Evolutionary conservation across 768 basidiomycete genomes (phyloP), one percentile per base, ranked within the genome.

Genomic region (Hygrophoropsis aurantiaca): DNA sequence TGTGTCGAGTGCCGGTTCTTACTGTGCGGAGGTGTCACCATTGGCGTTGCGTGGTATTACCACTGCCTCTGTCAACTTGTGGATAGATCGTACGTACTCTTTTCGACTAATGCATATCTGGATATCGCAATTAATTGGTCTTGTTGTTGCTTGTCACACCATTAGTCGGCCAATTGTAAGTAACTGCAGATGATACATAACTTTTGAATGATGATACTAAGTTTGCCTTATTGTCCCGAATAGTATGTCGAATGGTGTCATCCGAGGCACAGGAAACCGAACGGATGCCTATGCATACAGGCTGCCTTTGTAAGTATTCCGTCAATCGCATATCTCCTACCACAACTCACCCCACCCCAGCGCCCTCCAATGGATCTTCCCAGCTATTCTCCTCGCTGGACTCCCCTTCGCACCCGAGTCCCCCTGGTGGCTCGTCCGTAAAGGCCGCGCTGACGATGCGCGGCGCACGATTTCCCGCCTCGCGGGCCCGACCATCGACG

Each of bases 371-470:
- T 67, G 64, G 60, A 61, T 68, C 33, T 66, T 65, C 49, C 67
- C 65, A 0, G 23, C 59, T 34, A 55, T 66, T 3, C 57, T 68
- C 37, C 44, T 68, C 38, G 40, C 57, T 4, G 67, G 67, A 13
- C 56, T 68, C 26, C 53, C 55, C 1, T 64, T 67, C 24, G 63
- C 63, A 2, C 65, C 66, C 0, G 66, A 68, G 43, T 58, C 56
- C 0, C 66, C 64, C 0, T 67, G 66, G 66, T 67, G 66, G 66
- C 54, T 67, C 6, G 66, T 67, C 2, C 62, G 66, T 5, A 56
- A 58, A 30, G 64, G 64, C 35, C 48, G 56, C 9, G 3, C 57
- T 2, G 60, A 58, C 10, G 58, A 64, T 0, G 66, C 66, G 1
- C 48, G 51, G 36, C 49, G 30, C 23, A 41, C 58, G 11, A 18